These are phyloP conservation scores for Penicillium cosmopolitanum DNA, from an alignment of 495 filamentous ascomycete genomes.

Conservation along the genomic window DNA sequence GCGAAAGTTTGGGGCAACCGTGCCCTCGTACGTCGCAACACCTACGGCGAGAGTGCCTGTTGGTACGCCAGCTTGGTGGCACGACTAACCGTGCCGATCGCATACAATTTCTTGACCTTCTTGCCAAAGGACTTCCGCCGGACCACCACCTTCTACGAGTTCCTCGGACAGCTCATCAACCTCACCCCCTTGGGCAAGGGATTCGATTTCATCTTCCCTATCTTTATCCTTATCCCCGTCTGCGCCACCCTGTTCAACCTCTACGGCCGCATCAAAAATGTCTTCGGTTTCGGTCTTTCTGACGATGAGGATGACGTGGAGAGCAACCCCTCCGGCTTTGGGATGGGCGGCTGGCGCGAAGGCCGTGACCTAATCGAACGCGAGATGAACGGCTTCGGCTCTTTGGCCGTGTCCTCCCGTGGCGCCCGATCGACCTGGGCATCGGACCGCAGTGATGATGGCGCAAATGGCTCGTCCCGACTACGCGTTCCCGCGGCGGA, in stretches of 20 bases:
- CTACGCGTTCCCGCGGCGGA: constrained; percentile 37
- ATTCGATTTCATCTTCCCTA: constrained; percentile 86
- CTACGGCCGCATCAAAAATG: constrained; percentile 76
- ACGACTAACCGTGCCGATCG: constrained; percentile 84
- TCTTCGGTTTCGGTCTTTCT: constrained; percentile 76
- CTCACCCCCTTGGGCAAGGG: constrained; percentile 81
- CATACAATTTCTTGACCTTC: constrained; percentile 95
- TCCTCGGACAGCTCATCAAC: constrained; percentile 82
- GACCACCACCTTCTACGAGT: constrained; percentile 79
- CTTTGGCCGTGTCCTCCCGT: constrained; percentile 49
- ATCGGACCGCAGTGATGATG: constrained; percentile 29
- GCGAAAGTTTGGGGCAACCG: constrained; percentile 95
- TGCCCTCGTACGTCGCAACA: constrained; percentile 86
- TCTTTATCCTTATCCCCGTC: constrained; percentile 82
- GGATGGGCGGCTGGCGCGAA: constrained; percentile 88
- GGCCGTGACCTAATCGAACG: constrained; percentile 92
- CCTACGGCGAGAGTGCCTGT: constrained; percentile 86
- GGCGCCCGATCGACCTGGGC: constrained; percentile 38
- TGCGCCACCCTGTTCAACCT: constrained; percentile 82
- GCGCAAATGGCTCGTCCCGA: constrained; percentile 32
- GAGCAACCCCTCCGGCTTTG: constrained; percentile 64
- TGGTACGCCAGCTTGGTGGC: constrained; percentile 95
- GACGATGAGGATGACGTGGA: constrained; percentile 75
- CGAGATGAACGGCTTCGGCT: constrained; percentile 70
- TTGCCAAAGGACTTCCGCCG: constrained; percentile 67